Percentiles rank a stretch among this genome's conserved stretches.
Conservation (phyloP, 345 rosid species). For the Theobroma cacao region DNA sequence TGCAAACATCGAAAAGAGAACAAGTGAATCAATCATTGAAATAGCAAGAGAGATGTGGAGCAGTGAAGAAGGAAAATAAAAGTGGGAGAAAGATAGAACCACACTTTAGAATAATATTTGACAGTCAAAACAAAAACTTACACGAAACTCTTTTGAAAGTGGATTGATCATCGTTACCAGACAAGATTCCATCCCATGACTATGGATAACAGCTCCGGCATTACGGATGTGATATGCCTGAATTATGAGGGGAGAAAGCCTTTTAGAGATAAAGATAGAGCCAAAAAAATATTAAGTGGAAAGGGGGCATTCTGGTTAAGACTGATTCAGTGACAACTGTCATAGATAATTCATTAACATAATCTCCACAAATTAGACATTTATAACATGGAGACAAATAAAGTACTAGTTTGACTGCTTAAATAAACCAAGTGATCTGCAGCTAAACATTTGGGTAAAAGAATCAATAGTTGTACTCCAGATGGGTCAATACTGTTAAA, state of each 20-base stretch:
- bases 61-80: not conserved
- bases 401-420: not conserved
- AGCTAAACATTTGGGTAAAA: not conserved
- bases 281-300: not conserved
- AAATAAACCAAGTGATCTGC: not conserved
- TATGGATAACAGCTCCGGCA: conserved; percentile 98
- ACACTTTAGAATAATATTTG: not conserved
- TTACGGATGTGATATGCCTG: conserved; percentile 84
- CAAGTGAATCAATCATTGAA: conserved; percentile 4
- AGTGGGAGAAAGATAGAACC: not conserved
- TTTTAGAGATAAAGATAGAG: not conserved
- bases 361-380: not conserved
- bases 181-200: conserved; percentile 98
- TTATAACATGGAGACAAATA: not conserved
- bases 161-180: conserved; percentile 94
- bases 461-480: not conserved
- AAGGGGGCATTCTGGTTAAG: not conserved
- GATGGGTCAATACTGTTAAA: too few relatives aligned
- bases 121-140: conserved; percentile 36
- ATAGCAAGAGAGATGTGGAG: not conserved
- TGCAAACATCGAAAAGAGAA: conserved; percentile 27
- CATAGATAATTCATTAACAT: not conserved
- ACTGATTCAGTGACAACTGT: not conserved
- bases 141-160: conserved; percentile 76
- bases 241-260: conserved; percentile 10